Conservation (phyloP, 106 monocot species). For the Dioscorea zingiberensis region DNA sequence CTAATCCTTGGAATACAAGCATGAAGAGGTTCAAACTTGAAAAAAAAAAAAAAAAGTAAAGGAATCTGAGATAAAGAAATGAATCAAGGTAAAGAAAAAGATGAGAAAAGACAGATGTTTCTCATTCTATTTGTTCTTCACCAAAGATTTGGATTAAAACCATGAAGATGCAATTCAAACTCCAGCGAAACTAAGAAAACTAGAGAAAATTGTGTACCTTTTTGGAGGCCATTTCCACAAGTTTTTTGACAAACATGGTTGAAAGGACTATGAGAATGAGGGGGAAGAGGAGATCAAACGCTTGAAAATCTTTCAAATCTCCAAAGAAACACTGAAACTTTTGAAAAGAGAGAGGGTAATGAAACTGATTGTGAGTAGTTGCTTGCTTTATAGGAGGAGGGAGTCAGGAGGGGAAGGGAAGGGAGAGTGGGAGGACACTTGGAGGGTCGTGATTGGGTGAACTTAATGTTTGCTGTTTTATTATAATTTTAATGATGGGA, state of each 20-base stretch:
- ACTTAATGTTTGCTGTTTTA: no score
- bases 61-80: no score
- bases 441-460: no score
- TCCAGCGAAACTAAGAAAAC: background rate
- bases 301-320: no score
- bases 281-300: background rate
- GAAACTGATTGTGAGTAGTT: background rate
- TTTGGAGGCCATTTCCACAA: conserved; percentile 39
- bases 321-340: no score
- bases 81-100: no score
- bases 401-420: background rate
- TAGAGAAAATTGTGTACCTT: conserved; percentile 18
- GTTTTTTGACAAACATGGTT: conserved; percentile 44
- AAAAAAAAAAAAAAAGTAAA: no score
- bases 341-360: background rate
- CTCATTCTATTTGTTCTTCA: no score
- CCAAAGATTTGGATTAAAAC: background rate
- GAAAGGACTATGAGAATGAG: background rate
- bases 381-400: background rate
- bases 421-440: background rate
- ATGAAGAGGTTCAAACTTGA: no score
- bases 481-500: background rate
- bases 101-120: no score
- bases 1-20: no score
- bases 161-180: background rate